Base-by-base conservation (phyloP, 106 monocot genomes). In the Platanthera guangdongensis region DNA sequence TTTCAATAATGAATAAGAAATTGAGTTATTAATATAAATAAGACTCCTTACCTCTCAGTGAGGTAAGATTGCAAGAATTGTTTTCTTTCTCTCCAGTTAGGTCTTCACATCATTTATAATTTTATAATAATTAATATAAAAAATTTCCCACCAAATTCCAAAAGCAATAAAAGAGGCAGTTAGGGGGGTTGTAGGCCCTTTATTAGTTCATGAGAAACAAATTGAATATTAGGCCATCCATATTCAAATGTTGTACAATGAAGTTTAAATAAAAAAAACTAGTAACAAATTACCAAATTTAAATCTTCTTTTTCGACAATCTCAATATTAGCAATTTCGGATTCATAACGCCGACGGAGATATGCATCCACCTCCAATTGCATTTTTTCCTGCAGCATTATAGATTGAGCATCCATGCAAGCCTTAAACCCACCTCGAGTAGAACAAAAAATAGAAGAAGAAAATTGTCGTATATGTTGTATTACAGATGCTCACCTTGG, bases 271-370 rank as follows among this genome's bases (percentile, higher is more conserved):
- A 65, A 63, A 63, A 63, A 63, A 13, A 65, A 65, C 30, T 39
- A 30, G 32, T 19, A 65, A 64, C 32, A 11, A 2, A 9, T 65
- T 85, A 95, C 95, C 57, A 97, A 74, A 86, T 89, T 83, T n/a
- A 97, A 64, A 82, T 97, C 97, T 76, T 97, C 97, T 79, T 97
- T 97, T 9, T 94, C 83, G 25, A 89, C 78, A 39, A 97, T 86
- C 74, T 91, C 87, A 67, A 97, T 88, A 13, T 89, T 82, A 21
- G 86, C 72, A 74, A 97, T 89, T 78, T 89, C 51, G 53, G 89
- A 82, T 88, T 97, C 91, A 59, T 94, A 94, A 8, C 87, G 83
- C 14, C 97, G 82, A 74, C 91, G 87, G 11, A 97, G 89, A 86
- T 94, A 91, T 74, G 84, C 85, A 65, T 97, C 97, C 25, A 97